Evolutionary conservation across 306 rosid genomes (phyloP), one percentile per base, ranked within the genome.

Genomic region (Cercis canadensis): DNA sequence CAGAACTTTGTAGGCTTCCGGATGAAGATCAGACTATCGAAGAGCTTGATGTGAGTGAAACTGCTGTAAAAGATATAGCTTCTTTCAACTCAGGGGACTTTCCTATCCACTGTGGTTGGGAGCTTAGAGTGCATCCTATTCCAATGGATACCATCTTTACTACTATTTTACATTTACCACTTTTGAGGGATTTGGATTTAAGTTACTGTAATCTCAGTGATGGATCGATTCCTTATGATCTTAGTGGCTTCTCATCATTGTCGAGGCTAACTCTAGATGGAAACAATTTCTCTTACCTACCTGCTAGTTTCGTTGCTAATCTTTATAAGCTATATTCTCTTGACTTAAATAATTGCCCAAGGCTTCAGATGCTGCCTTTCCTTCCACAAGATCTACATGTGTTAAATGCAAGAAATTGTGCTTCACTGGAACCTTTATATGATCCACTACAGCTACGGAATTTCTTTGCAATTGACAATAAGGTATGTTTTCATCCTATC

Each of bases 361-460:
- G 39, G 21, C 73, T 68, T 13, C 0, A 55, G 37, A 15, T 18
- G 47, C 5, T 68, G 49, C 63, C 51, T 4, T 3, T 4, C 21
- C 53, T 68, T 54, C 73, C 73, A 19, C 73, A 52, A 41, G 11
- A 14, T 8, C 3, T 52, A 40, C 44, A 39, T 8, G 13, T 6
- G 24, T 59, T 70, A 7, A 11, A 46, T 11, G 55, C 61, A 24
- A 19, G 40, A 11, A 41, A 62, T 14, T 55, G 81, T 37, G 10
- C 17, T 40, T 64, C 72, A 46, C 17, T 78, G 57, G 18, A 31
- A 64, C 46, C 73, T 16, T 56, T 78, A 6, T 33, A 46, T 6
- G 60, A 56, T 29, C 51, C 81, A 2, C 71, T 33, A 62, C 61
- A 57, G 51, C 44, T 45, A 41, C 17, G 45, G 47, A 37, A 37